These are phyloP conservation scores for Lunularia cruciata DNA, from an alignment of 225 moss, liverwort and hornwort genomes.

Conservation along the genomic window DNA sequence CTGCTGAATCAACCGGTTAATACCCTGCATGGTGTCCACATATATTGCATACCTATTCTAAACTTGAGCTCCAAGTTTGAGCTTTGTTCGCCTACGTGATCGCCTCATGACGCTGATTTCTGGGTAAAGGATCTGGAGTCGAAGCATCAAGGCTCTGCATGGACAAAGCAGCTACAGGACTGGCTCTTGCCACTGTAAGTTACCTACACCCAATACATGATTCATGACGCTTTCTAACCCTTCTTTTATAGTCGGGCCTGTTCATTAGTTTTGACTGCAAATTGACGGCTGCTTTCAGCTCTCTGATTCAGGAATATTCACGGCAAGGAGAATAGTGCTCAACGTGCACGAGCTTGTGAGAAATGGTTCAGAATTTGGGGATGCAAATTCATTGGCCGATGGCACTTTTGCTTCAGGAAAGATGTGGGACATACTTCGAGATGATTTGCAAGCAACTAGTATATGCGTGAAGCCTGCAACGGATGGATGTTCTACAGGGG, in stretches of 20 bases:
- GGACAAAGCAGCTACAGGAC: constrained; percentile 87
- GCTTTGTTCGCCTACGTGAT: too few species aligned
- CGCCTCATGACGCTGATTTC: background rate
- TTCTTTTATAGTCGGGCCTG: too few species aligned
- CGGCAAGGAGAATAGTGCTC: constrained; percentile 29
- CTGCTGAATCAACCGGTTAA: too few species aligned
- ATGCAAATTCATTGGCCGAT: constrained; percentile 25
- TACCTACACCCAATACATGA: background rate
- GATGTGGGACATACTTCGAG: constrained; percentile 59
- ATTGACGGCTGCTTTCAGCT: constrained; percentile 20
- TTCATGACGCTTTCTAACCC: background rate
- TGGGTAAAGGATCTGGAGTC: constrained; percentile 63
- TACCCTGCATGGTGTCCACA: too few species aligned
- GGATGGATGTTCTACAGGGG: constrained; percentile 99
- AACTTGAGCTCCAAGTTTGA: too few species aligned
- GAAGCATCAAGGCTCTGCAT: constrained; percentile 87
- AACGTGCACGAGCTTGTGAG: constrained; percentile 26
- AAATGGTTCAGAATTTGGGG: constrained; percentile 32
- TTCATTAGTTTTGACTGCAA: background rate
- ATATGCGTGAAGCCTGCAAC: constrained; percentile 81
- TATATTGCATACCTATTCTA: too few species aligned
- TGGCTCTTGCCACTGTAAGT: constrained; percentile 64
- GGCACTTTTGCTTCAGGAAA: constrained; percentile 21
- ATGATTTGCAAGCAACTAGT: constrained; percentile 57
- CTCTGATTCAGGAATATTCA: constrained; percentile 30